These are phyloP conservation scores for Dictyostelium firmibasis DNA, from an alignment of 78 protist genomes.

Conservation along the genomic window DNA sequence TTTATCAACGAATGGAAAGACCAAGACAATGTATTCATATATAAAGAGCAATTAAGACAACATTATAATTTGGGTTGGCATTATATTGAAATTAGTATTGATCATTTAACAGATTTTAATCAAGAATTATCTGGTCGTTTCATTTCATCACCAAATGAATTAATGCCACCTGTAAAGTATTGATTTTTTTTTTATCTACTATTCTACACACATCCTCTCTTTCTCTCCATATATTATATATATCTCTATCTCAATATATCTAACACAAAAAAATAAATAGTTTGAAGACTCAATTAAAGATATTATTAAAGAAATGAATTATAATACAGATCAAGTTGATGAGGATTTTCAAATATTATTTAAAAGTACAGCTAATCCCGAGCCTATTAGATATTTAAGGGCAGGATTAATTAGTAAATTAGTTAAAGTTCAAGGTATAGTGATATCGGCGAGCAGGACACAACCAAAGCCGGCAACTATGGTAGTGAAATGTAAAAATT, in stretches of 20 bases:
- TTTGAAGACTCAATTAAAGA: constrained; percentile 35
- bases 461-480: constrained; percentile 85
- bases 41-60: constrained; percentile 67
- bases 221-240: too few relatives aligned
- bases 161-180: constrained; percentile 54
- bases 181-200: too few relatives aligned
- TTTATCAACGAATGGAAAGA: constrained; percentile 60
- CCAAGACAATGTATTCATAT: constrained; percentile 46
- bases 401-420: constrained; percentile 82
- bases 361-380: constrained; percentile 24
- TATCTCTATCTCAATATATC: too few relatives aligned
- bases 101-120: constrained; percentile 69
- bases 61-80: constrained; percentile 18
- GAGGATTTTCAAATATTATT: constrained; percentile 85
- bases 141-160: constrained; percentile 22
- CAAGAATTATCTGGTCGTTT: constrained; percentile 9
- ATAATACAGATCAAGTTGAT: neutral
- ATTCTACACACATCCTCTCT: too few relatives aligned
- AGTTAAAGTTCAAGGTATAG: constrained; percentile 93
- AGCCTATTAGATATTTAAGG: constrained; percentile 81
- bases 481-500: constrained; percentile 78
- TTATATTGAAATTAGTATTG: constrained; percentile 61
- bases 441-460: constrained; percentile 87
- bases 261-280: too few relatives aligned
- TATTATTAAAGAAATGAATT: constrained; percentile 30